These are phyloP conservation scores for Styphnolobium japonicum DNA, from an alignment of 306 rosid species.

Conservation along the genomic window DNA sequence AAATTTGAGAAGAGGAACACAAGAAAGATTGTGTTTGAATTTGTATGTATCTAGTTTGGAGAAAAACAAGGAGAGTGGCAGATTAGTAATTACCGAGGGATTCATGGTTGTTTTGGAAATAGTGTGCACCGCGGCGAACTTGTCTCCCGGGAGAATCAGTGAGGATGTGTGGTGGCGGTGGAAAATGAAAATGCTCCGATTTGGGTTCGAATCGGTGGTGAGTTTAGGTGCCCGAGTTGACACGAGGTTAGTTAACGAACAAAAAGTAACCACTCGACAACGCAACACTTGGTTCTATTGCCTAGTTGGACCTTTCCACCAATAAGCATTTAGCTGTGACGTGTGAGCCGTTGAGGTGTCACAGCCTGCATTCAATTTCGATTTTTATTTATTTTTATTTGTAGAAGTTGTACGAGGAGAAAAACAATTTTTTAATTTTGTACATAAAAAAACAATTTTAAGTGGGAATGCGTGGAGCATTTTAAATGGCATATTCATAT, in stretches of 20 bases:
- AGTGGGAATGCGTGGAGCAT: too few relatives aligned
- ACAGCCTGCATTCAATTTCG: background rate
- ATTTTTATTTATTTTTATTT: too few relatives aligned
- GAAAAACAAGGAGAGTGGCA: too few relatives aligned
- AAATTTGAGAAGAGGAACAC: background rate
- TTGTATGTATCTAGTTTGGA: too few relatives aligned
- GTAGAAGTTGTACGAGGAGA: too few relatives aligned
- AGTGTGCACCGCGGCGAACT: background rate
- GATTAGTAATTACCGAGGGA: slow-evolving; percentile 47
- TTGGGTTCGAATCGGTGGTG: background rate
- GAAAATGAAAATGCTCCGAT: background rate
- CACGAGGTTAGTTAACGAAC: background rate
- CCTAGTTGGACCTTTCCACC: background rate
- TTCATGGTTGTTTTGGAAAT: slow-evolving; percentile 32
- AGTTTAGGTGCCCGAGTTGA: background rate
- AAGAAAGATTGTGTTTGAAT: too few relatives aligned
- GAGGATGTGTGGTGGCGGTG: background rate
- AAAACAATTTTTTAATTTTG: too few relatives aligned
- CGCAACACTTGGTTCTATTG: background rate
- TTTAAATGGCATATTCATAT: too few relatives aligned
- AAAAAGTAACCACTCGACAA: background rate
- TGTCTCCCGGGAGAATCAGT: background rate
- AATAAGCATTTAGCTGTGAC: slow-evolving; percentile 2
- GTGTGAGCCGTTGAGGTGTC: background rate
- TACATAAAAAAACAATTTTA: too few relatives aligned